Percentiles rank a stretch among this genome's conserved stretches.
Conservation (phyloP, 306 rosid genomes). For the Parietaria judaica region DNA sequence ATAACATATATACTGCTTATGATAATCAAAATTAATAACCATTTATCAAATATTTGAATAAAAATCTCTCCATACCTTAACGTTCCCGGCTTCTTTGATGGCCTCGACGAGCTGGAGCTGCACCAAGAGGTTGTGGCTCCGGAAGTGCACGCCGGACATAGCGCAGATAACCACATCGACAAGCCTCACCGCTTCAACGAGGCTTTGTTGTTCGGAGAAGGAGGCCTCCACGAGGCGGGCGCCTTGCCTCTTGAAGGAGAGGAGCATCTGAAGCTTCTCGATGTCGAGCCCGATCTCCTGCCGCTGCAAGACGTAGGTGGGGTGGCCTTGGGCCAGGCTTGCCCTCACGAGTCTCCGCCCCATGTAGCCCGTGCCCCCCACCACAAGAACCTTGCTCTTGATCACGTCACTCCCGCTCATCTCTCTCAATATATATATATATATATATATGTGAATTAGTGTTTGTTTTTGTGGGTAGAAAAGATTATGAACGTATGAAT, state of each 20-base stretch:
- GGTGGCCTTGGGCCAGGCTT: conserved; percentile 57
- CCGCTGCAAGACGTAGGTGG: conserved; percentile 55
- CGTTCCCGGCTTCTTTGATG: conserved; percentile 64
- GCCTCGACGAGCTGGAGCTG: conserved; percentile 85
- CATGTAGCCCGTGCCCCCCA: conserved; percentile 74
- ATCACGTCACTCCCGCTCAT: conserved; percentile 20
- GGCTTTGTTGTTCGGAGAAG: conserved; percentile 52
- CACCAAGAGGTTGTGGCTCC: conserved; percentile 54
- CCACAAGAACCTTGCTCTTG: conserved; percentile 69
- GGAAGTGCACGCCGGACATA: conserved; percentile 71
- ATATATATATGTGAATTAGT: too few relatives aligned
- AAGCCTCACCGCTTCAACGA: conserved; percentile 55
- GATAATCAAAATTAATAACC: too few relatives aligned
- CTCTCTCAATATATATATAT: too few relatives aligned
- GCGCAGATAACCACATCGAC: conserved; percentile 72
- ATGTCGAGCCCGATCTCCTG: conserved; percentile 61
- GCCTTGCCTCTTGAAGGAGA: conserved; percentile 62
- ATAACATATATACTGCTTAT: too few relatives aligned
- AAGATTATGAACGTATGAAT: too few relatives aligned
- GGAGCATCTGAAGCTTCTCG: conserved; percentile 54
- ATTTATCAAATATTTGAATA: too few relatives aligned
- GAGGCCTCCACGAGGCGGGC: conserved; percentile 62
- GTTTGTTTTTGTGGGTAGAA: too few relatives aligned
- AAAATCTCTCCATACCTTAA: conserved; percentile 40
- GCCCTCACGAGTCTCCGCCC: conserved; percentile 71